These are phyloP conservation scores for Bretschneidera sinensis DNA, from an alignment of 345 rosid species.

Conservation along the genomic window DNA sequence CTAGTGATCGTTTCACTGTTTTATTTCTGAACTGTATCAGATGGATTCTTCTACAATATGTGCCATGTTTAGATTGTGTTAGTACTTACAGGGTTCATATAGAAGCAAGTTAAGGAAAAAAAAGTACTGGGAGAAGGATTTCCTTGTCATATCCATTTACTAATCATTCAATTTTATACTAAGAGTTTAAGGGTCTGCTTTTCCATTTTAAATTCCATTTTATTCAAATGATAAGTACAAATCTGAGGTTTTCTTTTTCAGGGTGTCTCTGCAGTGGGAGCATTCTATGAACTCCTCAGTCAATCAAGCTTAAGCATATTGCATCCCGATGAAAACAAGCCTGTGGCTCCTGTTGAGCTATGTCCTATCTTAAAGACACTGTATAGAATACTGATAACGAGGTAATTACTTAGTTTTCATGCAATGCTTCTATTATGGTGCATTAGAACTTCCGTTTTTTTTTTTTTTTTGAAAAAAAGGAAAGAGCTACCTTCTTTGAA, in stretches of 20 bases:
- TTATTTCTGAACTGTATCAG: background rate
- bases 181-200: too few relatives aligned
- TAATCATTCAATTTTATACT: too few relatives aligned
- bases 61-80: background rate
- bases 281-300: slow-evolving; percentile 68
- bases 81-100: slow-evolving; percentile 3
- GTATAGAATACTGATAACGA: slow-evolving; percentile 54
- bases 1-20: background rate
- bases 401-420: slow-evolving; percentile 26
- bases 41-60: background rate
- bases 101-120: too few relatives aligned
- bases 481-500: too few relatives aligned
- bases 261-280: slow-evolving; percentile 82
- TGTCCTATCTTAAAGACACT: slow-evolving; percentile 71
- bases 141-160: too few relatives aligned
- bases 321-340: slow-evolving; percentile 58
- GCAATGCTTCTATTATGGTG: too few relatives aligned
- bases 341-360: slow-evolving; percentile 74
- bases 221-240: too few relatives aligned
- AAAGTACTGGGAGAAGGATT: too few relatives aligned
- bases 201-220: too few relatives aligned
- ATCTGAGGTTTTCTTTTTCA: slow-evolving; percentile 18
- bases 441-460: too few relatives aligned
- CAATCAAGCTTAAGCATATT: slow-evolving; percentile 55
- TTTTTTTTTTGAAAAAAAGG: too few relatives aligned